Evolutionary conservation across 2,329 filamentous ascomycete genomes (phyloP).

Genomic region (Chalaropsis ovoidea): DNA sequence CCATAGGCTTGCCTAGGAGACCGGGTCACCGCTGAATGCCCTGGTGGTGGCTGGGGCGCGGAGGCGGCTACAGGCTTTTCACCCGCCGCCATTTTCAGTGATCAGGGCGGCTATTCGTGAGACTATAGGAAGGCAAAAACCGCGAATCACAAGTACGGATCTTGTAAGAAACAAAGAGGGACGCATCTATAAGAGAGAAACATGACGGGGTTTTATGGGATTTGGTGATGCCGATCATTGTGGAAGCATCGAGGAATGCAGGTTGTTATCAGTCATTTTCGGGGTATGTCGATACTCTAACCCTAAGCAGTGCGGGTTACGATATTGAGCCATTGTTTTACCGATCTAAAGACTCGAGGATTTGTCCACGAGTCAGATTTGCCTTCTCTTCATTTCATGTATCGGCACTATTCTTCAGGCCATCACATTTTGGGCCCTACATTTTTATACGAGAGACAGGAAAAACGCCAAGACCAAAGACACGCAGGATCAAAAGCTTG

Average conservation of each 20-base stretch:
- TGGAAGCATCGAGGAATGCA: neutral
- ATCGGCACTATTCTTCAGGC: no score
- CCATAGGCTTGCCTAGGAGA: neutral
- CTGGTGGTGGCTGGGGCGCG: neutral
- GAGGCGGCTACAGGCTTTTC: neutral
- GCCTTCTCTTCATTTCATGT: no score
- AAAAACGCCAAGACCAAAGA: neutral
- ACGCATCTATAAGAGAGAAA: neutral
- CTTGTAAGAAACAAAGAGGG: neutral
- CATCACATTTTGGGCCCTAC: neutral
- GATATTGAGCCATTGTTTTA: neutral
- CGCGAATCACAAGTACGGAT: no score
- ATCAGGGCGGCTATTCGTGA: no score
- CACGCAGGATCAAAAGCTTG: constrained; percentile 6
- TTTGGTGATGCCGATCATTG: neutral
- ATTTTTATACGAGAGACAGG: neutral
- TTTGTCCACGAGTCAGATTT: no score
- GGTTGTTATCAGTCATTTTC: neutral
- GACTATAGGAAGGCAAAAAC: neutral
- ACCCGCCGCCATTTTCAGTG: constrained; percentile 1
- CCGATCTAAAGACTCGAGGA: neutral
- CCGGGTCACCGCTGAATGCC: neutral
- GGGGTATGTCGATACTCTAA: neutral
- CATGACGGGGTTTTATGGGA: neutral
- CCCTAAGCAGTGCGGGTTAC: neutral